phyloP scores from a whole-genome alignment of 805 yeast species.

The Hagleromyces aurorensis region DNA sequence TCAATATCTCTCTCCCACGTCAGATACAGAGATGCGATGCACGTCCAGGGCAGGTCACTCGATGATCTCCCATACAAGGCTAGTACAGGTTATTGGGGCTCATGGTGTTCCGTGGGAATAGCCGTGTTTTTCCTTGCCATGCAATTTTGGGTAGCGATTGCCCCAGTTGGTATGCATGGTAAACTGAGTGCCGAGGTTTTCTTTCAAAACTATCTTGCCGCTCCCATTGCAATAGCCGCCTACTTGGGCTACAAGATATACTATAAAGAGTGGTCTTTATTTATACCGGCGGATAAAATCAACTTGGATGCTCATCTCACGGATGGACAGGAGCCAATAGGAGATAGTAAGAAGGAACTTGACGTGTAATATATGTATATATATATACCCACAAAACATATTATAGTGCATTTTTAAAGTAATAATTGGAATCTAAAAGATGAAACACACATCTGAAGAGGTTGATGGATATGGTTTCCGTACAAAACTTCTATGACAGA shows the following conservation, averaged over 20 bases:
- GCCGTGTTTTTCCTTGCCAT: constrained; percentile 50
- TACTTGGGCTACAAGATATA: constrained; percentile 40
- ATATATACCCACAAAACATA: too few relatives aligned
- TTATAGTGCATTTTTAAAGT: too few relatives aligned
- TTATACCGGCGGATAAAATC: too few relatives aligned
- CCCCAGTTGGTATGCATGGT: constrained; percentile 47
- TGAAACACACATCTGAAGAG: too few relatives aligned
- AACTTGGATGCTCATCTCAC: too few relatives aligned
- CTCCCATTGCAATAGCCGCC: constrained; percentile 39
- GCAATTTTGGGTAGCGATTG: constrained; percentile 67
- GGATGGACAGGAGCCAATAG: too few relatives aligned
- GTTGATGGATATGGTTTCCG: too few relatives aligned
- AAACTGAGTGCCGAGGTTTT: constrained; percentile 34
- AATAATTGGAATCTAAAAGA: too few relatives aligned
- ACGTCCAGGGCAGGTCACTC: constrained; percentile 45
- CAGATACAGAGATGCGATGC: constrained; percentile 52
- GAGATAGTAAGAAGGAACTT: too few relatives aligned
- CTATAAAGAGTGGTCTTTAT: constrained; percentile 30
- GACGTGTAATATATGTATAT: too few relatives aligned
- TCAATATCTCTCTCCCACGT: constrained; percentile 62
- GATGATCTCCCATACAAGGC: constrained; percentile 52
- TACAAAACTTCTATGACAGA: too few relatives aligned
- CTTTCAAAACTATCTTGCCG: constrained; percentile 45
- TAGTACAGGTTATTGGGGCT: constrained; percentile 51
- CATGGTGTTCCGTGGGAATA: too few relatives aligned